These are phyloP conservation scores for Claviceps pusilla DNA, from an alignment of 2,329 filamentous ascomycete genomes.

Conservation along the genomic window DNA sequence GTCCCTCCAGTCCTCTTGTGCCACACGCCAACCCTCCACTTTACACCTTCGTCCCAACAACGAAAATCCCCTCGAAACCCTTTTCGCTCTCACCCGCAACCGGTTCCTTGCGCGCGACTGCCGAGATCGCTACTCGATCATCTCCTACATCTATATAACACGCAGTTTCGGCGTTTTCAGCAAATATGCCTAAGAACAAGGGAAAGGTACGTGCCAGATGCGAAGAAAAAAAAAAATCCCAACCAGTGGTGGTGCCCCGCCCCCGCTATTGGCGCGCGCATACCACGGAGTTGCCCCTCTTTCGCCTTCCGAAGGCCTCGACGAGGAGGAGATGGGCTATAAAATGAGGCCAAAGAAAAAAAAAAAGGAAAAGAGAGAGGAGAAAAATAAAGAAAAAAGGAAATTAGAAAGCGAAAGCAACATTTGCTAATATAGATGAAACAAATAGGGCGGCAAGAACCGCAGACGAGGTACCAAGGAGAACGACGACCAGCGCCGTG, in stretches of 20 bases:
- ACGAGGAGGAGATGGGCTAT: not conserved
- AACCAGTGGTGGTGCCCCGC: conserved; percentile 11
- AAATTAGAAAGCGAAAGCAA: not conserved
- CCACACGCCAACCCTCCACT: conserved; percentile 1
- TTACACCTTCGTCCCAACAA: conserved; percentile 1
- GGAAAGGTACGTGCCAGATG: conserved; percentile 61
- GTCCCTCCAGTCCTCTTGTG: not conserved
- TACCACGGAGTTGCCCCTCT: conserved; percentile 1
- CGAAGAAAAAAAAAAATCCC: not conserved
- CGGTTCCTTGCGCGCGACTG: not conserved
- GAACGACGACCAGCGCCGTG: conserved; percentile 98
- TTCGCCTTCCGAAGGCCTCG: not conserved
- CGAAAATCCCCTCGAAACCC: not conserved
- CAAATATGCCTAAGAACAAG: conserved; percentile 94
- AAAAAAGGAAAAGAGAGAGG: not conserved
- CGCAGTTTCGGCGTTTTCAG: not conserved
- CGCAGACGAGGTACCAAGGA: conserved; percentile 97
- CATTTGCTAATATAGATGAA: conserved; percentile 6
- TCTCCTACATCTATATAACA: not conserved
- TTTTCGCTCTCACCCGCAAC: not conserved
- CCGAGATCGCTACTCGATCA: not conserved
- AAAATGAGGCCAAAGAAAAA: not conserved
- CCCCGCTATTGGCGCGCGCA: conserved; percentile 11
- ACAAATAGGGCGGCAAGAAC: conserved; percentile 85
- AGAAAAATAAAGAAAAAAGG: not conserved